Conservation (phyloP, 306 rosid genomes). For the Glycyrrhiza uralensis region DNA sequence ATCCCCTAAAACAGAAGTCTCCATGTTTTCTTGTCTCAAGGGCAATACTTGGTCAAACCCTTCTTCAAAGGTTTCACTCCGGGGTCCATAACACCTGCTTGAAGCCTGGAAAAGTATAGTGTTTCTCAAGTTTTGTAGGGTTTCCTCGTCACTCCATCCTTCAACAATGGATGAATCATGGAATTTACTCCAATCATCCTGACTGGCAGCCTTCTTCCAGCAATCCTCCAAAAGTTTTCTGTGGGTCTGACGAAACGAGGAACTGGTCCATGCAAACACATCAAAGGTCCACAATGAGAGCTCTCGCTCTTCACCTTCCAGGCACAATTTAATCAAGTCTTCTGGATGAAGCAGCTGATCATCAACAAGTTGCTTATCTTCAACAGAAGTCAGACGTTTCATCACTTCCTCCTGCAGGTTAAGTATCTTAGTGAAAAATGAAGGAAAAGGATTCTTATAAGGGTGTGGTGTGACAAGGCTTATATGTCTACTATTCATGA, state of each 20-base stretch:
- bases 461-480: neutral
- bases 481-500: neutral
- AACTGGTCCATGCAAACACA: constrained; percentile 85
- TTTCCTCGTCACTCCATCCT: constrained; percentile 92
- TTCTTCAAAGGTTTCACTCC: constrained; percentile 67
- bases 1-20: constrained; percentile 40
- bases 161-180: constrained; percentile 51
- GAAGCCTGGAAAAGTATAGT: constrained; percentile 76
- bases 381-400: constrained; percentile 35
- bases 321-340: constrained; percentile 72
- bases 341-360: constrained; percentile 69
- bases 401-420: constrained; percentile 70
- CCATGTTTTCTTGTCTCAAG: constrained; percentile 61
- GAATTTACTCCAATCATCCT: constrained; percentile 71
- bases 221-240: constrained; percentile 76
- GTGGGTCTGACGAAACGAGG: constrained; percentile 63
- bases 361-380: constrained; percentile 54
- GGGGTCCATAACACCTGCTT: constrained; percentile 69
- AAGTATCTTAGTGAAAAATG: constrained; percentile 21
- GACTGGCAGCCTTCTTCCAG: constrained; percentile 83
- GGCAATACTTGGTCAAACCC: constrained; percentile 71
- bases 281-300: constrained; percentile 67
- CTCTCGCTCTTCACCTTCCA: constrained; percentile 50
- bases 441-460: constrained; percentile 1
- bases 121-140: constrained; percentile 50